A percentile compares a stretch with the other conserved stretches of the same genome.
Conservation (phyloP, 768 basidiomycete genomes). For the Hemileccinum rubropunctum region DNA sequence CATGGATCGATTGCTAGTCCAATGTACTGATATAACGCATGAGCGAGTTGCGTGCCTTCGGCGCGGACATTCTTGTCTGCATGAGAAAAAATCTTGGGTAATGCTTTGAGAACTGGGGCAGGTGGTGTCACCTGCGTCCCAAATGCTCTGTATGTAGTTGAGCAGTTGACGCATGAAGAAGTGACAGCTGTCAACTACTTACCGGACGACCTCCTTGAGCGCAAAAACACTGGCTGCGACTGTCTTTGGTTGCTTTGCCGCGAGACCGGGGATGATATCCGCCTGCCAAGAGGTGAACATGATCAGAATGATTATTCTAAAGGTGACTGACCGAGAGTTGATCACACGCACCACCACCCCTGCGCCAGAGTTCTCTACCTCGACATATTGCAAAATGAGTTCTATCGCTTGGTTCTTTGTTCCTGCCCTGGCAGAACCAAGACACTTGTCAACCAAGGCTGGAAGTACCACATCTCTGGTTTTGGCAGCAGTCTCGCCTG, state of each 20-base stretch:
- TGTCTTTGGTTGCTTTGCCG: slow-evolving; percentile 92
- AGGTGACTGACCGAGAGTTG: slow-evolving; percentile 25
- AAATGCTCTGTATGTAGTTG: slow-evolving; percentile 54
- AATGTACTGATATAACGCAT: slow-evolving; percentile 81
- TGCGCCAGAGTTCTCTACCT: slow-evolving; percentile 86
- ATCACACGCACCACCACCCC: slow-evolving; percentile 78
- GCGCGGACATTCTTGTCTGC: slow-evolving; percentile 93
- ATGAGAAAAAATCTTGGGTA: slow-evolving; percentile 94
- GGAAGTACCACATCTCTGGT: slow-evolving; percentile 80
- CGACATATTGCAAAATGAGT: slow-evolving; percentile 84
- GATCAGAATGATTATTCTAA: slow-evolving; percentile 19
- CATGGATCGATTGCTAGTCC: slow-evolving; percentile 81
- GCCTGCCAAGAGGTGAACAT: slow-evolving; percentile 43
- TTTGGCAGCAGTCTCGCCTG: slow-evolving; percentile 84
- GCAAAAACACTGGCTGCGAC: slow-evolving; percentile 77
- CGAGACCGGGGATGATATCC: slow-evolving; percentile 80
- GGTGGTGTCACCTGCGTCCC: slow-evolving; percentile 74
- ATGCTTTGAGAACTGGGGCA: slow-evolving; percentile 75
- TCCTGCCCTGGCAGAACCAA: slow-evolving; percentile 86
- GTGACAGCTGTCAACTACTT: slow-evolving; percentile 24
- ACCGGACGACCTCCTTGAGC: slow-evolving; percentile 86
- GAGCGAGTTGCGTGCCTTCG: slow-evolving; percentile 78
- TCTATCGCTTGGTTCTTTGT: slow-evolving; percentile 89
- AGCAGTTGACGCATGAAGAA: not conserved
- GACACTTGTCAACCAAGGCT: slow-evolving; percentile 93